Percentiles rank a stretch among this genome's conserved stretches.
phyloP scores from a whole-genome alignment of 495 filamentous ascomycete genomes.

The Hypoxylon subgilvum region DNA sequence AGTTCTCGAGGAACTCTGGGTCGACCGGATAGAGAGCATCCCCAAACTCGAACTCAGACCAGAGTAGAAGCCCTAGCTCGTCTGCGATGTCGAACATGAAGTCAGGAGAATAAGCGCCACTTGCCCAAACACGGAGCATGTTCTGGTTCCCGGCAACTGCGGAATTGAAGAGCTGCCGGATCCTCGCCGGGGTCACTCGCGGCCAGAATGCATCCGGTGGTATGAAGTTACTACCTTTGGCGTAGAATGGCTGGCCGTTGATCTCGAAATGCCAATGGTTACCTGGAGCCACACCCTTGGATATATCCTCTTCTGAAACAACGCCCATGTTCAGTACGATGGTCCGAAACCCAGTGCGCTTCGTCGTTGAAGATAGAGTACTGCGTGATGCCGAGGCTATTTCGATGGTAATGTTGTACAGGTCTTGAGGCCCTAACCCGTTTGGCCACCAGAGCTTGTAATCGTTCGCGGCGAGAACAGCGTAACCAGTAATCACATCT shows the following conservation, averaged over 20 bases:
- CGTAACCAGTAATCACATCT: conserved; percentile 59
- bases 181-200: conserved; percentile 60
- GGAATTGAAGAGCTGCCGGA: conserved; percentile 62
- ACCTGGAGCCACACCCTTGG: conserved; percentile 58
- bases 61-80: conserved; percentile 68
- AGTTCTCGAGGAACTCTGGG: conserved; percentile 63
- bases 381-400: conserved; percentile 47
- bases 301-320: conserved; percentile 63
- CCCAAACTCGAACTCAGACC: conserved; percentile 73
- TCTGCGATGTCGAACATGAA: conserved; percentile 74
- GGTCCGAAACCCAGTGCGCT: conserved; percentile 69
- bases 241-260: conserved; percentile 72
- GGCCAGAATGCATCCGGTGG: conserved; percentile 73
- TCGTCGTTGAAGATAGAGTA: conserved; percentile 56
- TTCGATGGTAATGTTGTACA: conserved; percentile 64
- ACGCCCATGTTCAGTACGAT: conserved; percentile 67
- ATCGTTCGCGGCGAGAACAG: conserved; percentile 48
- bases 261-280: conserved; percentile 73
- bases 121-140: conserved; percentile 73
- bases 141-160: conserved; percentile 68
- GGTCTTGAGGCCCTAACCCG: conserved; percentile 63
- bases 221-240: conserved; percentile 71
- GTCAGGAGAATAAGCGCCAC: conserved; percentile 68
- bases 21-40: conserved; percentile 68
- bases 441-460: conserved; percentile 71